Base-by-base conservation (phyloP, 1,284 basidiomycete genomes). In the Neolentinus lepideus region DNA sequence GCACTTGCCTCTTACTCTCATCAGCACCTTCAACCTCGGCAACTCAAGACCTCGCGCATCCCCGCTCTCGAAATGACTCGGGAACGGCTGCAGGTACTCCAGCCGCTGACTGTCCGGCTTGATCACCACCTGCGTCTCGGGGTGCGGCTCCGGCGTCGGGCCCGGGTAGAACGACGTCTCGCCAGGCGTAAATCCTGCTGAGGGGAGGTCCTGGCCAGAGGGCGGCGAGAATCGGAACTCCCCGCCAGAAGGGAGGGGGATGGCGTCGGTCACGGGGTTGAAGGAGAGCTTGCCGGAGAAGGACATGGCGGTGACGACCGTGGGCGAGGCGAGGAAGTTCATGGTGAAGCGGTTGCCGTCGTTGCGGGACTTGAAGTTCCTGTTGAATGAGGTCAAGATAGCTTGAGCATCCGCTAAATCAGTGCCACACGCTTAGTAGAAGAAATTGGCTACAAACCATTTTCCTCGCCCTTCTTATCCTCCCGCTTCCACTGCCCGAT, bases 401-500 rank as follows among this genome's bases (percentile, higher is more conserved):
- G 94, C 94, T 94, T 53, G 10, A 26, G 25, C n/a, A 56, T 35
- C 10, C 27, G 25, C 47, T 27, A n/a, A 29, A 48, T 53, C 27
- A 53, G 47, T 26, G 6, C 24, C 50, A 22, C 19, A 26, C 25
- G 1, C 36, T 52, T 48, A 36, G 11, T 48, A 24, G 24, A 24
- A 10, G 21, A 56, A 53, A 56, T 24, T 25, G 46, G 19, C 38
- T n/a, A 69, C 76, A 54, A 59, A 90, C 91, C 92, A 67, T 99
- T 99, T 67, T 98, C 91, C 72, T 98, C 90, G 55, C 83, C 88
- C 68, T 92, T 84, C 65, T 88, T 85, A 61, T 95, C 94, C 55
- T 89, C 86, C 46, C 97, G 85, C 71, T 98, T 94, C 97, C 97
- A 99, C 83, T 90, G 97, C 38, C 97, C 97, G 63, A 99, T 99